Conservation (phyloP, 2,329 filamentous ascomycete species). For the Aspergillus eucalypticola region DNA sequence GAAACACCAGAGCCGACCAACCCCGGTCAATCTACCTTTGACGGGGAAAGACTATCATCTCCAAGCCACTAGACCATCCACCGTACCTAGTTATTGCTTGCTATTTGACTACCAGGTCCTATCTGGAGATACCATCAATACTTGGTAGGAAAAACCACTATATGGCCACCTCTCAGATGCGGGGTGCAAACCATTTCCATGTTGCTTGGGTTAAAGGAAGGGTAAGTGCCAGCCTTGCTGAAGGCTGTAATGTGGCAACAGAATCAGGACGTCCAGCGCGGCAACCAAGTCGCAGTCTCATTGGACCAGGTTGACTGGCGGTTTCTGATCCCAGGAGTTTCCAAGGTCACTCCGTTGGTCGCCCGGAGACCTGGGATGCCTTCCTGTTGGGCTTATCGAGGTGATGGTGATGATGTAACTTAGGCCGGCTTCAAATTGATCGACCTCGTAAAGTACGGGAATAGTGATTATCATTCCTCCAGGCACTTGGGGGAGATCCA, state of each 20-base stretch:
- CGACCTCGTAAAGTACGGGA: slow-evolving; percentile 1
- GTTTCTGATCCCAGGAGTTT: slow-evolving; percentile 12
- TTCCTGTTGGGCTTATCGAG: slow-evolving; percentile 6
- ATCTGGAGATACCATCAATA: too few relatives aligned
- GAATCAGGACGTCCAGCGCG: slow-evolving; percentile 10
- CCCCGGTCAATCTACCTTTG: background rate
- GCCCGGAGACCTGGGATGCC: slow-evolving; percentile 7
- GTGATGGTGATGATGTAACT: slow-evolving; percentile 6
- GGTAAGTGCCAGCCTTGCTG: slow-evolving; percentile 4
- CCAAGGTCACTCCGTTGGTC: slow-evolving; percentile 18
- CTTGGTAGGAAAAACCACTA: too few relatives aligned
- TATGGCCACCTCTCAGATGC: background rate
- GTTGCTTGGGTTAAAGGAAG: slow-evolving; percentile 7
- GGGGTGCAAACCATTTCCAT: slow-evolving; percentile 2
- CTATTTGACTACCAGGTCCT: too few relatives aligned
- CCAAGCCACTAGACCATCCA: background rate
- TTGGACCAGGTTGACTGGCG: slow-evolving; percentile 12
- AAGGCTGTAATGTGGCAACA: slow-evolving; percentile 19
- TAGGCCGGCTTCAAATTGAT: background rate
- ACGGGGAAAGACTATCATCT: background rate
- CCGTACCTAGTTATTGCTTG: too few relatives aligned
- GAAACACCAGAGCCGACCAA: background rate
- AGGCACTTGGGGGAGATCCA: background rate
- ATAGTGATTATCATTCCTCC: background rate
- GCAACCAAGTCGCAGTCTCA: slow-evolving; percentile 19